Evolutionary conservation across 2,329 filamentous ascomycete genomes (phyloP), one percentile per base, ranked within the genome.

Genomic region (Sporothrix pallida): DNA sequence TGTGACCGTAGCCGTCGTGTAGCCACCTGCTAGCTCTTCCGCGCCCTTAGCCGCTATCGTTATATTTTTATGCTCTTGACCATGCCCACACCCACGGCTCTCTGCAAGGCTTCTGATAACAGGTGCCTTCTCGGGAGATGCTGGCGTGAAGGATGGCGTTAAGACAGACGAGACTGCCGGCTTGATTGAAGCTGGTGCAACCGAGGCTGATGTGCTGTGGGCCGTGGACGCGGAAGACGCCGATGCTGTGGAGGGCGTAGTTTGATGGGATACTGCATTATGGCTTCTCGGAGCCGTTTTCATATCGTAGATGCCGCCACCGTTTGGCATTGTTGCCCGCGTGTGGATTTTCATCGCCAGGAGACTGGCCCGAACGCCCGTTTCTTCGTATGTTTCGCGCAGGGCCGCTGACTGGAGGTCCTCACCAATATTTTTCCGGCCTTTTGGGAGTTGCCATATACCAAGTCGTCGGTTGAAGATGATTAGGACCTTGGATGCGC

Each of bases 171-270:
- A 56, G 17, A 20, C 12, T 7, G 70, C 67, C n/a, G 65, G 37
- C 37, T 26, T 17, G 20, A 46, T 42, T n/a, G 72, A 74, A 52
- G n/a, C 48, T 17, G 48, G n/a, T 52, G 48, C 37, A 31, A 44
- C 10, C 54, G 54, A 54, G 20, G 46, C 60, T 15, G 73, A 74
- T 42, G 63, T 37, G n/a, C 68, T 74, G 26, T 68, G 58, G 1
- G 42, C 52, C 4, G 69, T 71, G n/a, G 69, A 71, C 85, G 77
- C 95, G 92, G 79, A 92, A 89, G 15, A 92, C 93, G 83, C 98
- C 97, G 67, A 97, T 87, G 42, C 95, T 95, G 80, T 98, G 95
- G 7, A 89, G 85, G 74, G 98, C 91, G 80, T 97, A 93, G 78
- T 97, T 94, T 50, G 48, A 50, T 73, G 72, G 26, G 48, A 20